Evolutionary conservation across 805 yeast genomes (phyloP), one percentile per base, ranked within the genome.

Genomic region (Candida maris): DNA sequence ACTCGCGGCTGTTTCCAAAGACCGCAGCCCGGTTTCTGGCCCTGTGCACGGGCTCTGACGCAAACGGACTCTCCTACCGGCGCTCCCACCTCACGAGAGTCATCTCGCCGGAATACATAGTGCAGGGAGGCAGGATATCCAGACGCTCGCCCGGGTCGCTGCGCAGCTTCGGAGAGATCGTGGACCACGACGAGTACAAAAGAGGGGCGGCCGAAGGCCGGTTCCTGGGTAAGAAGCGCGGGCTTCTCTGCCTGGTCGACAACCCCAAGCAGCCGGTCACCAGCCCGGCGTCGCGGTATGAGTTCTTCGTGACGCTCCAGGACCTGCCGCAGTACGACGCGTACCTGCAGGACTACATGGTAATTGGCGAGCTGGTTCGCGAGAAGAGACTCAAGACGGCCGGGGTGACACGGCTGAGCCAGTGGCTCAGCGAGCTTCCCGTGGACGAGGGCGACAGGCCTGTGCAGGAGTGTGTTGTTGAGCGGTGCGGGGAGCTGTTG

Each of bases 31-130:
- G 39, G 16, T 47, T 45, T 22, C 27, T 44, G 12, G 29, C 30
- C 3, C 25, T 44, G 28, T 52, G 57, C 30, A 45, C 44, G 3
- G 51, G 48, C 6, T 36, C n/a, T 14, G 33, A 25, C 4, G 10
- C 25, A 2, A 27, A 34, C 6, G 17, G 21, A 17, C 19, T 38
- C 4, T 42, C 46, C 10, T 56, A 45, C 30, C 43, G 45, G 26
- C 41, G 46, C 13, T 34, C 56, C 1, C 5, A 18, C 10, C 35
- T 57, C 3, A 44, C 61, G 2, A 41, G 61, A 25, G 37, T 57
- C 5, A 38, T 56, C 22, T 44, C 59, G 6, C 61, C 62, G 4
- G 61, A 57, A 33, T 56, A 45, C 37, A 37, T 57, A 4, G 32
- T 56, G 2, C 61, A 56, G 32, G 41, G 40, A 17, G 61, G 61